Evolutionary conservation across 768 basidiomycete genomes (phyloP).

Genomic region (Leucosporidium yakuticum): DNA sequence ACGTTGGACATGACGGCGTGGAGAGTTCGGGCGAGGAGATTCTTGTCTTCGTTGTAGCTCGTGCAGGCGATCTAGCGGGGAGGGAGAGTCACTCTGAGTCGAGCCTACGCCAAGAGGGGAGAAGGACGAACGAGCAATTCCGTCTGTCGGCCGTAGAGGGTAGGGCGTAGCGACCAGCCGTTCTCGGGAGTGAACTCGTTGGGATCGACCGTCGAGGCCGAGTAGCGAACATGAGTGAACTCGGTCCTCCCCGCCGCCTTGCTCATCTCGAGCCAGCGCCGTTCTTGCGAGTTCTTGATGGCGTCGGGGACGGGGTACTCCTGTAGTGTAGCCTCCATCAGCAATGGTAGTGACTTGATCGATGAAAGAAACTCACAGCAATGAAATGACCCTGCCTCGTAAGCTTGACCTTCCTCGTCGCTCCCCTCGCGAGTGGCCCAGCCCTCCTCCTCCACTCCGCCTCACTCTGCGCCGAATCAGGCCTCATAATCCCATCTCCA

Average conservation of each 20-base stretch:
- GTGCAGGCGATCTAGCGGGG: neutral
- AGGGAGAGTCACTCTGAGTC: too few relatives aligned
- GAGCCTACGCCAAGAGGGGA: neutral
- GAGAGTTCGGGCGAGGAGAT: slow-evolving; percentile 69
- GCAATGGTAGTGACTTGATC: too few relatives aligned
- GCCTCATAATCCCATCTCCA: too few relatives aligned
- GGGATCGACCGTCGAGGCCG: slow-evolving; percentile 55
- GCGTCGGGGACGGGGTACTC: neutral
- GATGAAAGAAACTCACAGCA: neutral
- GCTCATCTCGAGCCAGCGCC: neutral
- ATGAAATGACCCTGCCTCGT: slow-evolving; percentile 2
- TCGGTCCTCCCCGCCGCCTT: neutral
- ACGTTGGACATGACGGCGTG: slow-evolving; percentile 80
- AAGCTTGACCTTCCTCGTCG: neutral
- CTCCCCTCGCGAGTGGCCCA: neutral
- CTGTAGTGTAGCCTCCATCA: neutral
- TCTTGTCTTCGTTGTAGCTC: slow-evolving; percentile 75
- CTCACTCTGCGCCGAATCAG: neutral
- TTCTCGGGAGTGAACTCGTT: slow-evolving; percentile 64
- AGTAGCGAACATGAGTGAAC: slow-evolving; percentile 5
- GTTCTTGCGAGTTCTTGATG: neutral
- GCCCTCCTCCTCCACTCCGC: neutral
- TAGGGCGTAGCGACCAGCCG: slow-evolving; percentile 80
- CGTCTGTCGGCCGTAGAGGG: slow-evolving; percentile 77
- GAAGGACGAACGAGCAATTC: slow-evolving; percentile 72